Conservation (phyloP, 2,329 filamentous ascomycete species). For the Alternaria sp. region DNA sequence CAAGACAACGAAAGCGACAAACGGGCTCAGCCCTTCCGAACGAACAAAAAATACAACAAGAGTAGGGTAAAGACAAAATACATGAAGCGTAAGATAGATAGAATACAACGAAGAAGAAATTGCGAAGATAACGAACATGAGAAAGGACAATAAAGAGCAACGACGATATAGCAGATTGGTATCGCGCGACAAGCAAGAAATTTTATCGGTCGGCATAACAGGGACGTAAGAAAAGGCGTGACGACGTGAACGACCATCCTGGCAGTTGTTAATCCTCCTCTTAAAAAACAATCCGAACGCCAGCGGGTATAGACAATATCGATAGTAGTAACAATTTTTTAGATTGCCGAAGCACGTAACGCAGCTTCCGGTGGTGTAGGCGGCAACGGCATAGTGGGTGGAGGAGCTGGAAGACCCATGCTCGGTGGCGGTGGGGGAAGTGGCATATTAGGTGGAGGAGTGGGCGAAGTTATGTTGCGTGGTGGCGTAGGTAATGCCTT, state of each 20-base stretch:
- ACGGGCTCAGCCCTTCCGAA: neutral
- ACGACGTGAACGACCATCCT: slow-evolving; percentile 6
- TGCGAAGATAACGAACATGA: neutral
- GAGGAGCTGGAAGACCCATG: slow-evolving; percentile 16
- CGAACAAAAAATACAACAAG: neutral
- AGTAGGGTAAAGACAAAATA: neutral
- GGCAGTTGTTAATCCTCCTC: neutral
- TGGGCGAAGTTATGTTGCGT: slow-evolving; percentile 20
- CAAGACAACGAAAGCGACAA: neutral
- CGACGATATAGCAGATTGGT: slow-evolving; percentile 6
- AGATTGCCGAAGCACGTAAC: slow-evolving; percentile 3
- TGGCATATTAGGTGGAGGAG: slow-evolving; percentile 25
- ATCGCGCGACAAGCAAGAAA: slow-evolving; percentile 10
- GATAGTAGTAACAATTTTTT: slow-evolving; percentile 4
- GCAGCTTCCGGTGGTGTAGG: slow-evolving; percentile 16
- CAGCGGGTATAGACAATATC: slow-evolving; percentile 1
- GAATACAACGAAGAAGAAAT: neutral
- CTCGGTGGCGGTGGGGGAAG: slow-evolving; percentile 20
- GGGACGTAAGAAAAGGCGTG: slow-evolving; percentile 6
- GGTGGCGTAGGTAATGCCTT: slow-evolving; percentile 56
- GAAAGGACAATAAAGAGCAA: neutral
- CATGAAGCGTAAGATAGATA: slow-evolving; percentile 1
- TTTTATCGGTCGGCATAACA: slow-evolving; percentile 8
- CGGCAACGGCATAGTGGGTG: slow-evolving; percentile 20
- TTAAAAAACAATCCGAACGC: neutral